These are phyloP conservation scores for Salvia hispanica DNA, from an alignment of 257 asterid genomes.

Conservation along the genomic window DNA sequence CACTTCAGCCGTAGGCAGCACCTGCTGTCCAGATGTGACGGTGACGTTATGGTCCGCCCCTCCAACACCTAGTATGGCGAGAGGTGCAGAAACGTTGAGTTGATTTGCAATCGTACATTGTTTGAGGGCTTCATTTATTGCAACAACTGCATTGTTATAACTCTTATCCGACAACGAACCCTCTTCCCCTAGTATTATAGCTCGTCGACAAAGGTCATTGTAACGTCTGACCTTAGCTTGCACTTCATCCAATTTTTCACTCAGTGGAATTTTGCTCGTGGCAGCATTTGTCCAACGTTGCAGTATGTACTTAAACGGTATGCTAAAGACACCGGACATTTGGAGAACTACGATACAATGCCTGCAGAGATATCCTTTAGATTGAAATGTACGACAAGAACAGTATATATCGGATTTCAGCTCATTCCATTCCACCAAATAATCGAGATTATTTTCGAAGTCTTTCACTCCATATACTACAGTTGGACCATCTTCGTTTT, in stretches of 20 bases:
- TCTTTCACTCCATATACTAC: conserved; percentile 67
- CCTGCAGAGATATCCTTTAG: conserved; percentile 84
- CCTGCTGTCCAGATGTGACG: conserved; percentile 42
- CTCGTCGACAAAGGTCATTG: conserved; percentile 86
- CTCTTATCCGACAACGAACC: conserved; percentile 86
- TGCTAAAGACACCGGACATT: conserved; percentile 90
- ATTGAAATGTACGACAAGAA: conserved; percentile 72
- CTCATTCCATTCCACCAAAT: conserved; percentile 74
- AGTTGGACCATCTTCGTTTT: conserved; percentile 57
- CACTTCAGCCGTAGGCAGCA: conserved; percentile 33
- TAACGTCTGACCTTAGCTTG: conserved; percentile 79
- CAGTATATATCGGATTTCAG: conserved; percentile 56
- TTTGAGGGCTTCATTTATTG: conserved; percentile 66
- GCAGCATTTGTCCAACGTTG: conserved; percentile 97
- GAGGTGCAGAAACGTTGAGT: conserved; percentile 41
- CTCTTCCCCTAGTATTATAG: conserved; percentile 92
- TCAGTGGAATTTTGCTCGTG: conserved; percentile 61
- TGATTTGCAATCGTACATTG: conserved; percentile 47
- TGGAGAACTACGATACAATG: conserved; percentile 93
- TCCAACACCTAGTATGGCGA: conserved; percentile 36
- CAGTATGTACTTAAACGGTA: conserved; percentile 72
- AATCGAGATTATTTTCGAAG: conserved; percentile 61
- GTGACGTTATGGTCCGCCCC: conserved; percentile 43
- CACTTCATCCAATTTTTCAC: conserved; percentile 72
- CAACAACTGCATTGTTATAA: conserved; percentile 61